Evolutionary conservation across 306 rosid species (phyloP), one percentile per base, ranked within the genome.

Genomic region (Quercus parvula): DNA sequence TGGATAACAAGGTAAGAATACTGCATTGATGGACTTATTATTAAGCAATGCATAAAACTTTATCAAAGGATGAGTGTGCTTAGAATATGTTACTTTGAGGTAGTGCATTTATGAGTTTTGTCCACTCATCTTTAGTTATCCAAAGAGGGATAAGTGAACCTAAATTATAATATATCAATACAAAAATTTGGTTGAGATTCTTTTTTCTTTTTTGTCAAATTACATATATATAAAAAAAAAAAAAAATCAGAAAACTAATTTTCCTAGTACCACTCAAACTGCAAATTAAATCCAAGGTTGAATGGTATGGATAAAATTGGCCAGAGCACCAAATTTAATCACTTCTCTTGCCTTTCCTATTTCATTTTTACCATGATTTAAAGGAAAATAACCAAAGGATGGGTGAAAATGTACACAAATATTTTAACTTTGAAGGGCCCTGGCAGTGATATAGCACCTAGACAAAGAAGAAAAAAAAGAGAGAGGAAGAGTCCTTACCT

Each of bases 401-500:
- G 14, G 2, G 9, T 6, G 46, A 3, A 66, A 66, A 30, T 17
- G 18, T 66, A 18, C 17, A n/a, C 13, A 22, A 22, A 58, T 20
- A 58, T 58, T 24, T 58, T 8, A 2, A 58, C 15, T 8, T 22
- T 58, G 46, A 41, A 8, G 12, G 3, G 0, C 46, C 46, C 46
- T 41, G 8, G 46, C 8, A 22, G 64, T 58, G 15, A 49, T 12
- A 2, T 49, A 49, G 54, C 54, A 49, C 54, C 54, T 49, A 49
- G 54, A 11, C 54, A 49, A 12, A 49, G 54, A 49, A 77, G 15
- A 64, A 38, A n/a, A 38, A 55, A 57, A 0, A 41, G 11, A 41
- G 46, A 38, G 57, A 81, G 75, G 69, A 69, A 64, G 54, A 49
- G 22, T 75, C 77, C 83, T 81, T 41, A 91, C 97, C 94, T 90